Conservation (phyloP, 495 filamentous ascomycete genomes). For the Penicillium malachiteum region DNA sequence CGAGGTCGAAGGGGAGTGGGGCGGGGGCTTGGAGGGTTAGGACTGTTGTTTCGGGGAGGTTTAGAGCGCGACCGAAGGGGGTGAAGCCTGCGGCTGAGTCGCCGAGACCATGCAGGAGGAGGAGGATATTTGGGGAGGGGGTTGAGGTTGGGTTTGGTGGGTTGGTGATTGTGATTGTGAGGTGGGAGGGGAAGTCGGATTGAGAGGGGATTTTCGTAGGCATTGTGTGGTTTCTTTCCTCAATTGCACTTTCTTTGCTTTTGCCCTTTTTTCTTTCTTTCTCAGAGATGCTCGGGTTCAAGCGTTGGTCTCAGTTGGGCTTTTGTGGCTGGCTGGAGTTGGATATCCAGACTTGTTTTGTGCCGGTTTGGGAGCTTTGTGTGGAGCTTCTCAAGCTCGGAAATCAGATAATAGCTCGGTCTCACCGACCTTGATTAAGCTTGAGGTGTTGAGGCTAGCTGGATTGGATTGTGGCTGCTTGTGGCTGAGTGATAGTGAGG, state of each 20-base stretch:
- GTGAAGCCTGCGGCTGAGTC: constrained; percentile 71
- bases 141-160: constrained; percentile 29
- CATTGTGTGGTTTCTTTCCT: constrained; percentile 22
- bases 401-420: neutral
- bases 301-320: neutral
- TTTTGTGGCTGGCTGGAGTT: neutral
- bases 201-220: constrained; percentile 34
- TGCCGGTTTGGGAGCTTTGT: neutral
- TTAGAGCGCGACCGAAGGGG: constrained; percentile 67
- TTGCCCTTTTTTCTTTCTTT: neutral
- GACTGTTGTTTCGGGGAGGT: constrained; percentile 75
- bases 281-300: neutral
- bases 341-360: neutral
- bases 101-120: constrained; percentile 90
- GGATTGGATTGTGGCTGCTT: neutral
- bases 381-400: neutral
- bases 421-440: neutral
- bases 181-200: constrained; percentile 52
- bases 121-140: constrained; percentile 66
- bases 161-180: constrained; percentile 46
- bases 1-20: constrained; percentile 70
- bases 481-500: neutral
- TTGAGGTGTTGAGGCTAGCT: neutral
- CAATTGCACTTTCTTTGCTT: neutral
- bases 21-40: constrained; percentile 72